phyloP scores from a whole-genome alignment of 2,329 filamentous ascomycete species.

The Nigrospora oryzae region DNA sequence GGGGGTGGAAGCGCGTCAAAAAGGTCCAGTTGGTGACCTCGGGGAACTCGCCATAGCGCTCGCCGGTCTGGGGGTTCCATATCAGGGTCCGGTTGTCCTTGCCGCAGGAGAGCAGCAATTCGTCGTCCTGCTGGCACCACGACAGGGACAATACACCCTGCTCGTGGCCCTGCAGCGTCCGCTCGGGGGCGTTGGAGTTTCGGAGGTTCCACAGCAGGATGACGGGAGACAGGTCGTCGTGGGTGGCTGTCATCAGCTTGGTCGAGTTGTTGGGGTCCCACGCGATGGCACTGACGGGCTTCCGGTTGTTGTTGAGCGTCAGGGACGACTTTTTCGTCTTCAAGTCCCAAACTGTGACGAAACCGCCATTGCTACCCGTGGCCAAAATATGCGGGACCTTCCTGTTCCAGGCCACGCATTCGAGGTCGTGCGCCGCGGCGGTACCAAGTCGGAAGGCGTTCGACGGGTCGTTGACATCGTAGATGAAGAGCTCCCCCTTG shows the following conservation, averaged over 20 bases:
- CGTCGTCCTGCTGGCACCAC: slow-evolving; percentile 88
- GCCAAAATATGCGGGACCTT: slow-evolving; percentile 95
- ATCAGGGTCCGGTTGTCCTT: slow-evolving; percentile 94
- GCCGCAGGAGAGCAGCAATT: slow-evolving; percentile 83
- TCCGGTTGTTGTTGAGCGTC: slow-evolving; percentile 90
- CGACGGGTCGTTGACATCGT: slow-evolving; percentile 82
- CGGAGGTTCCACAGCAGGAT: slow-evolving; percentile 92
- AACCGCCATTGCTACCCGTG: slow-evolving; percentile 85
- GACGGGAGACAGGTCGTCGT: slow-evolving; percentile 78
- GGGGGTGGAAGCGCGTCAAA: slow-evolving; percentile 86
- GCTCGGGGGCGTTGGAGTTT: slow-evolving; percentile 91
- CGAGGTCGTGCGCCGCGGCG: slow-evolving; percentile 82
- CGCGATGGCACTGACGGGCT: slow-evolving; percentile 87
- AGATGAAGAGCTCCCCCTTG: slow-evolving; percentile 94
- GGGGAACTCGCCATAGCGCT: slow-evolving; percentile 83
- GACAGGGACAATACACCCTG: slow-evolving; percentile 88
- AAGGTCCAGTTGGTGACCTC: slow-evolving; percentile 99
- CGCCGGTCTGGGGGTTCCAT: slow-evolving; percentile 92
- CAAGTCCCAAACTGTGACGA: slow-evolving; percentile 97
- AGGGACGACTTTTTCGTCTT: slow-evolving; percentile 97
- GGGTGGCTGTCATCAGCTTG: slow-evolving; percentile 85
- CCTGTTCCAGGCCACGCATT: slow-evolving; percentile 96
- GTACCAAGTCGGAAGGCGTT: slow-evolving; percentile 87
- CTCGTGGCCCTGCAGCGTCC: slow-evolving; percentile 83
- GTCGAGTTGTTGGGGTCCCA: slow-evolving; percentile 97